Evolutionary conservation across 2,329 filamentous ascomycete genomes (phyloP).

Genomic region (Verticillium nubilum): DNA sequence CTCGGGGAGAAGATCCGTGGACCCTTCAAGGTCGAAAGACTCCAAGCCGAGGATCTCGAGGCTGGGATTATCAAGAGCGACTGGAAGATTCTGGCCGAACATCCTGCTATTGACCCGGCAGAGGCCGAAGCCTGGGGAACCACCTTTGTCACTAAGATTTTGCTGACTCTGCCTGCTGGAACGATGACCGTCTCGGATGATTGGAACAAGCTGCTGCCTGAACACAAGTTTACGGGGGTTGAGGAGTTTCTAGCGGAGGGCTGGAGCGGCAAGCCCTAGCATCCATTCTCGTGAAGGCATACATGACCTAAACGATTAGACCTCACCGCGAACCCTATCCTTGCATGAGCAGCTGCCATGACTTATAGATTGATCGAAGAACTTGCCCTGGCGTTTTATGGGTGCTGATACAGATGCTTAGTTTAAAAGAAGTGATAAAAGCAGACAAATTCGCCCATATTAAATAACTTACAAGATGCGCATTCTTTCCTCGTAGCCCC

Average conservation of each 20-base stretch:
- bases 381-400: too few species aligned
- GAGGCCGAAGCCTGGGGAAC: conserved; percentile 10
- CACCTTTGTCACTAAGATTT: conserved; percentile 19
- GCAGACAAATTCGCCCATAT: too few species aligned
- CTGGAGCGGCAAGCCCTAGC: conserved; percentile 29
- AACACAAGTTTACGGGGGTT: conserved; percentile 32
- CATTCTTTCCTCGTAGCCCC: too few species aligned
- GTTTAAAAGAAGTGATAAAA: too few species aligned
- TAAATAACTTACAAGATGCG: too few species aligned
- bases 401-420: too few species aligned
- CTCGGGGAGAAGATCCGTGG: conserved; percentile 32
- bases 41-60: conserved; percentile 41
- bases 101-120: conserved; percentile 13
- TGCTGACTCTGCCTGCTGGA: conserved; percentile 27
- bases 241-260: conserved; percentile 35
- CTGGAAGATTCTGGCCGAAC: conserved; percentile 30
- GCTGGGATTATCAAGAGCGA: conserved; percentile 31
- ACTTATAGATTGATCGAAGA: too few species aligned
- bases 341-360: too few species aligned
- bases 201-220: conserved; percentile 37
- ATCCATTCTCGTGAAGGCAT: too few species aligned
- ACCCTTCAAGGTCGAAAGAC: conserved; percentile 29
- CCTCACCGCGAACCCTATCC: too few species aligned
- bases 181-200: conserved; percentile 33
- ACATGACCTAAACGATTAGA: too few species aligned